A percentile compares a stretch with the other conserved stretches of the same genome.
These are phyloP conservation scores for Rhinocladiella similis DNA, from an alignment of 2,329 filamentous ascomycete genomes.

Conservation along the genomic window DNA sequence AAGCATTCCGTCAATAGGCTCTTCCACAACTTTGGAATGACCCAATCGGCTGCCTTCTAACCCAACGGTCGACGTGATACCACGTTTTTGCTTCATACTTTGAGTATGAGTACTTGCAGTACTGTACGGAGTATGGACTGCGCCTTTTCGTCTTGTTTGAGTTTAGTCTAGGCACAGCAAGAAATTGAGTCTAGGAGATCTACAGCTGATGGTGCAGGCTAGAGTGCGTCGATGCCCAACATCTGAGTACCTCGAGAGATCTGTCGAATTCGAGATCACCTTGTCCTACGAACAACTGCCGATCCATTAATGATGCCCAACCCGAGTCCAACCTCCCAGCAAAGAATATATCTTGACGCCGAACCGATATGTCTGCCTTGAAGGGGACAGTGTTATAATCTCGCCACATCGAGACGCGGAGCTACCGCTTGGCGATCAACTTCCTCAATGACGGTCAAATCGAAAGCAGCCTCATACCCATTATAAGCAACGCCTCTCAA, in stretches of 20 bases:
- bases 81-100: no score
- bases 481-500: conserved; percentile 61
- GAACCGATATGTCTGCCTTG: neutral
- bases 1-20: no score
- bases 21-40: no score
- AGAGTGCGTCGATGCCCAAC: conserved; percentile 10
- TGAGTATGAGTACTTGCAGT: no score
- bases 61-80: neutral
- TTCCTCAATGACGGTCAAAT: conserved; percentile 44
- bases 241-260: neutral
- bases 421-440: conserved; percentile 5
- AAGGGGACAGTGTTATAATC: conserved; percentile 1
- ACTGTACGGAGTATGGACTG: no score
- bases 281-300: conserved; percentile 3
- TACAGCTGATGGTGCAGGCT: no score
- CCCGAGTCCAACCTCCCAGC: conserved; percentile 9
- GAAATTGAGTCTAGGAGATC: neutral
- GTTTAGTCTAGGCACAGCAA: neutral
- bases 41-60: conserved; percentile 2
- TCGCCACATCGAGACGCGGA: neutral
- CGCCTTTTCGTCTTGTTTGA: no score
- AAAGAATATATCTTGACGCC: neutral
- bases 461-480: conserved; percentile 56
- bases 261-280: conserved; percentile 5
- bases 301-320: conserved; percentile 22